Conservation (phyloP, 306 rosid genomes). For the Cucurbita moschata region DNA sequence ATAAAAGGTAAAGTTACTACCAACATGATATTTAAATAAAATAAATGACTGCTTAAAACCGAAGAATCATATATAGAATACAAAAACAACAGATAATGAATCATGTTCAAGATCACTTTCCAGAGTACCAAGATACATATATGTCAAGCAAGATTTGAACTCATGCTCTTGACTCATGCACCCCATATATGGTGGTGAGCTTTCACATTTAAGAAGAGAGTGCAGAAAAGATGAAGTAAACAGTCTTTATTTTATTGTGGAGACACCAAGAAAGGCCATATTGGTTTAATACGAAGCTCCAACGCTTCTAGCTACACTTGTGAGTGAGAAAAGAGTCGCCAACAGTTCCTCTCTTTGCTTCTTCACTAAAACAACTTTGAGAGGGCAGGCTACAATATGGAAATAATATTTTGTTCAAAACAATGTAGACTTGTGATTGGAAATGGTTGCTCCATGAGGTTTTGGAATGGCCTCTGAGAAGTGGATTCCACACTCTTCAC, state of each 20-base stretch:
- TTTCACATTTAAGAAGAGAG: not conserved
- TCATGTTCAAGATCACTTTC: not conserved
- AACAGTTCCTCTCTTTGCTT: not conserved
- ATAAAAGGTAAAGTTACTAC: slow-evolving; percentile 2
- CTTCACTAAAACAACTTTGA: not conserved
- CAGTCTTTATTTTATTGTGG: not conserved
- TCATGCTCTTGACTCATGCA: not conserved
- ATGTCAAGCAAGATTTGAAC: not conserved
- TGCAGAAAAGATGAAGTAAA: not conserved
- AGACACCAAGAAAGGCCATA: not conserved
- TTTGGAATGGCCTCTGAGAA: not conserved
- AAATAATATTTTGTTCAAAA: not conserved
- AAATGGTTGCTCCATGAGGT: not conserved
- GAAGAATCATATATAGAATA: not conserved
- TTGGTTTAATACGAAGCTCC: not conserved
- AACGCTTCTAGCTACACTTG: not conserved
- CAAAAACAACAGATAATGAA: not conserved
- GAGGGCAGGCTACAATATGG: not conserved
- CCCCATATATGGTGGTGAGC: not conserved
- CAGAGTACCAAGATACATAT: not conserved
- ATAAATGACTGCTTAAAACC: not conserved
- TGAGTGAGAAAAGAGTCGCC: not conserved
- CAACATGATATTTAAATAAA: not conserved
- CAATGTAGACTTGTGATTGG: not conserved
- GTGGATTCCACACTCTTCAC: not conserved